Percentiles rank a stretch among this genome's conserved stretches.
phyloP scores from a whole-genome alignment of 2,329 filamentous ascomycete species.

The Pseudogymnoascus sp. region DNA sequence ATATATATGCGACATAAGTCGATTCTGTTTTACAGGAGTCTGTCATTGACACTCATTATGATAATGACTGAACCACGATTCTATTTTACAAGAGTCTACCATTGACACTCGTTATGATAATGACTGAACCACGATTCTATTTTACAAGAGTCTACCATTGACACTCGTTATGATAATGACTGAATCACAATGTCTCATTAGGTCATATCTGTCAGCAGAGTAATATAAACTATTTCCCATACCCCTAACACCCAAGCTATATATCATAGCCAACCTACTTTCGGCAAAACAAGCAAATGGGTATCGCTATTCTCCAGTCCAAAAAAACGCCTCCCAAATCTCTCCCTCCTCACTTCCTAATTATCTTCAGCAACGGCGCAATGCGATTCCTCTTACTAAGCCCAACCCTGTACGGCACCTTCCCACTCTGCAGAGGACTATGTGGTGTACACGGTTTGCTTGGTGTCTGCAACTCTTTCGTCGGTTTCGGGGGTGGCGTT shows the following conservation, averaged over 20 bases:
- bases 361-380: conserved; percentile 36
- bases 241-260: background rate
- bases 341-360: conserved; percentile 32
- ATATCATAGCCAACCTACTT: background rate
- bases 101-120: no score
- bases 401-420: conserved; percentile 38
- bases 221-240: background rate
- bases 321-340: background rate
- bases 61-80: no score
- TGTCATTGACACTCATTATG: no score
- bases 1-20: background rate
- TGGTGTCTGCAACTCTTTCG: conserved; percentile 15
- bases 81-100: no score
- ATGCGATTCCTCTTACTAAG: conserved; percentile 40
- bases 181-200: background rate
- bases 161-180: background rate
- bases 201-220: background rate
- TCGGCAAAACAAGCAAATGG: conserved; percentile 10
- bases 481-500: background rate
- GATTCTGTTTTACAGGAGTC: no score
- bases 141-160: conserved; percentile 49
- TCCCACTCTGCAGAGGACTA: conserved; percentile 21
- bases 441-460: conserved; percentile 10
- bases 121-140: no score
- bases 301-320: conserved; percentile 2